phyloP scores from a whole-genome alignment of 345 rosid species.

The Excoecaria agallocha region DNA sequence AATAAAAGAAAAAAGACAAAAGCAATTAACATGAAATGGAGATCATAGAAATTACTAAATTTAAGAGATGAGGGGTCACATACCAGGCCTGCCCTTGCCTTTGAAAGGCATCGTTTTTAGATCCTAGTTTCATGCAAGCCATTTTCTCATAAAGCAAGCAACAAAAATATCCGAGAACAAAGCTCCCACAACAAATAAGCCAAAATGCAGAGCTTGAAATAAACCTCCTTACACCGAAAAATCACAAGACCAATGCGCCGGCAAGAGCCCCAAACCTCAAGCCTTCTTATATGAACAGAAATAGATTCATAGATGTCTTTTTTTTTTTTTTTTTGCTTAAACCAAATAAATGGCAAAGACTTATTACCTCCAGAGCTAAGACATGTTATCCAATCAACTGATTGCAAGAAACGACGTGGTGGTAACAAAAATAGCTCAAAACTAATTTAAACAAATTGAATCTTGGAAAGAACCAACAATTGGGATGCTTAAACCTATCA shows the following conservation, averaged over 20 bases:
- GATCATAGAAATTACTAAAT: neutral
- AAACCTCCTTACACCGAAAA: neutral
- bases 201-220: neutral
- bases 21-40: neutral
- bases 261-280: neutral
- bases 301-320: slow-evolving; percentile 14
- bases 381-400: neutral
- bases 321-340: neutral
- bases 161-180: slow-evolving; percentile 5
- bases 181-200: neutral
- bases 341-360: neutral
- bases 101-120: slow-evolving; percentile 88
- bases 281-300: neutral
- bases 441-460: neutral
- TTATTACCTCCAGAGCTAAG: neutral
- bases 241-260: neutral
- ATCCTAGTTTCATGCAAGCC: slow-evolving; percentile 94
- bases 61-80: slow-evolving; percentile 10
- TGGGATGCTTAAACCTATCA: neutral
- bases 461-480: neutral
- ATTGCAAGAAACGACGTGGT: neutral
- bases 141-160: slow-evolving; percentile 34
- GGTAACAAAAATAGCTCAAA: neutral
- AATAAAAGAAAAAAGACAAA: neutral
- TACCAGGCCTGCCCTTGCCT: slow-evolving; percentile 99